Evolutionary conservation across 371 early-diverging fungal genomes (phyloP).

Genomic region (Mucor plumbeus): DNA sequence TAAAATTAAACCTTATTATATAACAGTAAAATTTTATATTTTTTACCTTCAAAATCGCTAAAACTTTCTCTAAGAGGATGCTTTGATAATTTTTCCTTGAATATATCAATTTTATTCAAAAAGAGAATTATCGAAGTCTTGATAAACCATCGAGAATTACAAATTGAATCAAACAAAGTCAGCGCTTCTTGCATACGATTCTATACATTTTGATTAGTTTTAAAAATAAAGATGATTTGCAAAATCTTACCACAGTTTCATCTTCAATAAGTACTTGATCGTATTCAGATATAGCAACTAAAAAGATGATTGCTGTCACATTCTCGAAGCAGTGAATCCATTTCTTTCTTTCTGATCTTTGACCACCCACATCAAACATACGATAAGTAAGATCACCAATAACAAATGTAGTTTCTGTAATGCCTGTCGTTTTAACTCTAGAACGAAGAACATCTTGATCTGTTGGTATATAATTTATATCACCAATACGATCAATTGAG

Average conservation of each 20-base stretch:
- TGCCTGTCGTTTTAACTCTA: slow-evolving; percentile 86
- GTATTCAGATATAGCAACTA: slow-evolving; percentile 92
- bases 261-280: slow-evolving; percentile 95
- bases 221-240: no score
- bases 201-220: slow-evolving; percentile 27
- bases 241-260: slow-evolving; percentile 67
- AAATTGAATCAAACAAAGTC: slow-evolving; percentile 77
- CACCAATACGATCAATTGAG: slow-evolving; percentile 81
- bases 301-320: slow-evolving; percentile 91
- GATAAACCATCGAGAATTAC: slow-evolving; percentile 79
- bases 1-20: no score
- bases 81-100: slow-evolving; percentile 70
- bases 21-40: background rate
- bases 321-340: slow-evolving; percentile 96
- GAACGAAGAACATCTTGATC: slow-evolving; percentile 88
- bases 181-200: slow-evolving; percentile 91
- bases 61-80: slow-evolving; percentile 73
- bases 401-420: slow-evolving; percentile 85
- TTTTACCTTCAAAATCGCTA: slow-evolving; percentile 67
- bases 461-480: slow-evolving; percentile 76
- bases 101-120: slow-evolving; percentile 84
- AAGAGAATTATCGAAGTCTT: slow-evolving; percentile 83
- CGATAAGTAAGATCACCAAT: slow-evolving; percentile 81
- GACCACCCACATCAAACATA: slow-evolving; percentile 96
- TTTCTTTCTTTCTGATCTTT: slow-evolving; percentile 51